phyloP scores from a whole-genome alignment of 495 filamentous ascomycete species.

The Cercophora samala region DNA sequence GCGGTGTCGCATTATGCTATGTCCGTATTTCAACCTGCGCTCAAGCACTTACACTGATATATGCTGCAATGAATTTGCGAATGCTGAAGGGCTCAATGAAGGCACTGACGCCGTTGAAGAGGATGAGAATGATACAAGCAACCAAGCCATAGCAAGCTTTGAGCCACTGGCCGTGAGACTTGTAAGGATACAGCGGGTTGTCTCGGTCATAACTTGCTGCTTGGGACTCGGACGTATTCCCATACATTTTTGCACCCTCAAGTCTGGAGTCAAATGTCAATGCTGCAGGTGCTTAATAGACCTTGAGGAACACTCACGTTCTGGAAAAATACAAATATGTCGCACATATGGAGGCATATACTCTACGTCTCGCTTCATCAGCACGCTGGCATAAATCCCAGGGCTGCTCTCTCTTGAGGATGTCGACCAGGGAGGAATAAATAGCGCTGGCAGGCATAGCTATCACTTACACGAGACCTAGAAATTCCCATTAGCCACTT shows the following conservation, averaged over 20 bases:
- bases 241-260: slow-evolving; percentile 33
- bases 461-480: neutral
- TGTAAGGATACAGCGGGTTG: slow-evolving; percentile 45
- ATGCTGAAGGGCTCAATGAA: slow-evolving; percentile 40
- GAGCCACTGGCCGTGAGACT: slow-evolving; percentile 47
- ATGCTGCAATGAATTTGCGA: slow-evolving; percentile 44
- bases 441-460: neutral
- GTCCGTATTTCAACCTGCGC: too few species aligned
- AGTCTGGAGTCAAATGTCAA: slow-evolving; percentile 21
- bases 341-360: slow-evolving; percentile 44
- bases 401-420: too few species aligned
- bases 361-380: slow-evolving; percentile 35
- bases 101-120: slow-evolving; percentile 47
- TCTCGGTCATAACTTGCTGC: slow-evolving; percentile 43
- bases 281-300: neutral
- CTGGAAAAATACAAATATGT: slow-evolving; percentile 44
- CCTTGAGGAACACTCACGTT: slow-evolving; percentile 28
- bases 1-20: too few species aligned
- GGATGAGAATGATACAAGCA: slow-evolving; percentile 39
- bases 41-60: slow-evolving; percentile 44
- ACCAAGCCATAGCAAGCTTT: slow-evolving; percentile 45
- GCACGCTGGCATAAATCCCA: neutral
- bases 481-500: neutral
- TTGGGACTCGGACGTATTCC: slow-evolving; percentile 35
- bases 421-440: too few species aligned